phyloP scores from a whole-genome alignment of 148 eudicot species.

The Nepenthes mirabilis region DNA sequence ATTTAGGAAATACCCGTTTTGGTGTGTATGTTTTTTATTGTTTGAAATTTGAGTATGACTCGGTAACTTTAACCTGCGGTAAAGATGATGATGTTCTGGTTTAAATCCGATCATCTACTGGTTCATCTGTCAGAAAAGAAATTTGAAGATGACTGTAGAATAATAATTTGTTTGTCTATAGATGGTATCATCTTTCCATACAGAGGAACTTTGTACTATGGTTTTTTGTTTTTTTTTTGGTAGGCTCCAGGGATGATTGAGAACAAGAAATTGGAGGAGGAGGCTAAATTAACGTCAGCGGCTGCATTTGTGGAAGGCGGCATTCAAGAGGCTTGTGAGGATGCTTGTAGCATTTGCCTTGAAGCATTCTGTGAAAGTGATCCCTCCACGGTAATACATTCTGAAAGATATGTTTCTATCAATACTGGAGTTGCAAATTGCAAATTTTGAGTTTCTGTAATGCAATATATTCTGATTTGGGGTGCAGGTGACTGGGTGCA shows the following conservation, averaged over 20 bases:
- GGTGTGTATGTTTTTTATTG: no score
- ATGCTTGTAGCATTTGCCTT: slow-evolving; percentile 79
- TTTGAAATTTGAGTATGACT: no score
- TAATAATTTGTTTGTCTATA: neutral
- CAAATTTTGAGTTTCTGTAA: neutral
- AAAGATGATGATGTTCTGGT: no score
- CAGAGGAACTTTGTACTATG: neutral
- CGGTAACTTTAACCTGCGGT: no score
- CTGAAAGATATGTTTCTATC: neutral
- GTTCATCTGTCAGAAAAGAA: no score
- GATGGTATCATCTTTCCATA: no score
- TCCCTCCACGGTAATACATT: slow-evolving; percentile 46
- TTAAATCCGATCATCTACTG: no score
- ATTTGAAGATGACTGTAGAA: neutral
- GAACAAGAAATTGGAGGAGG: slow-evolving; percentile 28
- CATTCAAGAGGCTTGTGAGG: slow-evolving; percentile 75
- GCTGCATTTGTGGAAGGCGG: slow-evolving; percentile 91
- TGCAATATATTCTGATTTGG: slow-evolving; percentile 1
- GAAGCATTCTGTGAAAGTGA: slow-evolving; percentile 66
- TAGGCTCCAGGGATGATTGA: neutral
- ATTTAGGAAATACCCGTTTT: no score
- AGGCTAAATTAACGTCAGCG: slow-evolving; percentile 58
- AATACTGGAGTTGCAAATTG: neutral
- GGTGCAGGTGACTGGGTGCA: slow-evolving; percentile 77
- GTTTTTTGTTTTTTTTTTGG: neutral